These are phyloP conservation scores for Pichia norvegensis DNA, from an alignment of 1,139 yeast species.

Conservation along the genomic window DNA sequence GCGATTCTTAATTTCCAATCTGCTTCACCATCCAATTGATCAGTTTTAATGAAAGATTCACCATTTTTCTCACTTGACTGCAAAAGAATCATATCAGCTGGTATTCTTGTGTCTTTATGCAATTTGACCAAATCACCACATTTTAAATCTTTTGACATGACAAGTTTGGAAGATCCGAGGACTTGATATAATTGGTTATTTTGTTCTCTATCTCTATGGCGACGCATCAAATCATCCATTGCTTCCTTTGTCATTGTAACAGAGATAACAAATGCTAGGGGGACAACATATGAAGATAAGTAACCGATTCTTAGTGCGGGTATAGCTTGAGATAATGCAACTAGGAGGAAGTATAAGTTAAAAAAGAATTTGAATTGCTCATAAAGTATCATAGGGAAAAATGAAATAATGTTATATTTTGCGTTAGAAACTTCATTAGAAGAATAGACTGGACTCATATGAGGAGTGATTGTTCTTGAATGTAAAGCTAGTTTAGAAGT, in stretches of 20 bases:
- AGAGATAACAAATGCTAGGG: conserved; percentile 81
- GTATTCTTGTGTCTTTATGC: conserved; percentile 78
- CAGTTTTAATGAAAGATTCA: conserved; percentile 91
- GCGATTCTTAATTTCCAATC: conserved; percentile 95
- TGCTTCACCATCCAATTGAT: conserved; percentile 97
- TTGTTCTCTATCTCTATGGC: conserved; percentile 84
- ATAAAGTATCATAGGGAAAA: conserved; percentile 79
- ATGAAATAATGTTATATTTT: conserved; percentile 81
- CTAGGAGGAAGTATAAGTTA: conserved; percentile 83
- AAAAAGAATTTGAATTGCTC: conserved; percentile 97
- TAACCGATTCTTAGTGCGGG: conserved; percentile 92
- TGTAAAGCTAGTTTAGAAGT: conserved; percentile 1
- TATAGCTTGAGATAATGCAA: conserved; percentile 89
- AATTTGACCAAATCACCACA: conserved; percentile 85
- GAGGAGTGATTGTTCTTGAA: conserved; percentile 29
- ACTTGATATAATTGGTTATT: conserved; percentile 79
- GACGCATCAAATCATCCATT: conserved; percentile 81
- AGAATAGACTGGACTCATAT: conserved; percentile 40
- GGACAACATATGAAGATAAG: conserved; percentile 85
- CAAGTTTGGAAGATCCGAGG: conserved; percentile 39
- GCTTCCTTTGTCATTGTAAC: conserved; percentile 97
- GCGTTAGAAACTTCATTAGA: conserved; percentile 89
- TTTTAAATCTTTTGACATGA: conserved; percentile 57
- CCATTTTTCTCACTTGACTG: conserved; percentile 80
- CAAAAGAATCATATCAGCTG: conserved; percentile 83